Base-by-base conservation (phyloP, 768 basidiomycete genomes). In the Dioszegia aurantiaca region DNA sequence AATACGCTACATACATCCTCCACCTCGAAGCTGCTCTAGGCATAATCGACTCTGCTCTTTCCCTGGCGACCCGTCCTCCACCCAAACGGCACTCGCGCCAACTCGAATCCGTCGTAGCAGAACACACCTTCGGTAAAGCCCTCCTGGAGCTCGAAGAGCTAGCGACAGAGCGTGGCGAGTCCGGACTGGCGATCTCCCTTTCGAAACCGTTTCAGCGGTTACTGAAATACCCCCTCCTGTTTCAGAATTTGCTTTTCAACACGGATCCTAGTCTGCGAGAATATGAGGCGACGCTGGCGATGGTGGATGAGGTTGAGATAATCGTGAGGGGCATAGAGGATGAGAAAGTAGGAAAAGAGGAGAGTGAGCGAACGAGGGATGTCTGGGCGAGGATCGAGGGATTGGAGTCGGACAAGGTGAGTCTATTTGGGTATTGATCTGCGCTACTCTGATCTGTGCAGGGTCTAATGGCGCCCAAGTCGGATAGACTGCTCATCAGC, bases 251-350 rank as follows among this genome's bases (percentile, higher is more conserved):
- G 16, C 84, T 98, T 55, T 97, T 88, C 79, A 74, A 76, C 78
- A 95, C 94, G 17, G 95, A 99, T 68, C 92, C 95, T 1, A 92
- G 90, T 62, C 91, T 93, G 3, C 92, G 87, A 69, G 95, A 99
- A 78, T 99, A 95, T 72, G 95, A 99, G 76, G 71, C 73, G 26
- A 95, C 93, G 12, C 80, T 94, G 40, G 87, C 87, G 73, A 94
- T 98, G 89, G 92, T 97, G 0, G 90, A 91, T 19, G 92, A 98
- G 76, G 89, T 99, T 6, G 95, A 99, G 78, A 86, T 83, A 19
- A 94, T 98, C 68, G 94, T 99, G 46, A 83, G 94, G 43, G 89
- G 88, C 61, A 97, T 99, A 56, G 94, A 99, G 76, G 94, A 97
- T 68, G 92, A 99, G 80, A 98, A 98, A 81, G 88, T 91, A 55